Percentiles rank a stretch among this genome's conserved stretches.
Evolutionary conservation across 2,329 filamentous ascomycete genomes (phyloP).

Genomic region (Colletotrichum echinochloae): DNA sequence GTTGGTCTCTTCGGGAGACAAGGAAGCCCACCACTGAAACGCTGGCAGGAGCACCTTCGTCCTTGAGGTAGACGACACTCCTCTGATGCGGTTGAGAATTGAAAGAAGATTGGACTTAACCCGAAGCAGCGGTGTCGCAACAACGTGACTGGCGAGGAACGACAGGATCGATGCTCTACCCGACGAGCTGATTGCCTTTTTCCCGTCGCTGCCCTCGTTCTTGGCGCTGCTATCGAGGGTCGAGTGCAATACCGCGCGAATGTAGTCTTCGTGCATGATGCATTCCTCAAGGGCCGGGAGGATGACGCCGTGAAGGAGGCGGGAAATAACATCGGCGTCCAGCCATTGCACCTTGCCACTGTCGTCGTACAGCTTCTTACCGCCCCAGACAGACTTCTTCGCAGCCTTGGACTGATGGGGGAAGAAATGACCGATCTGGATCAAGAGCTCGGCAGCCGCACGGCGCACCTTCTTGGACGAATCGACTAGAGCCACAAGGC

Average conservation of each 20-base stretch:
- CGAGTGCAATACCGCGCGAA: constrained; percentile 72
- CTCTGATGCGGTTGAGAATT: constrained; percentile 78
- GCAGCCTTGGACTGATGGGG: constrained; percentile 53
- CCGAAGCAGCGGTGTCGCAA: constrained; percentile 73
- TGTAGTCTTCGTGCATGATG: constrained; percentile 79
- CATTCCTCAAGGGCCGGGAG: constrained; percentile 86
- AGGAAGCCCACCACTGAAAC: constrained; percentile 74
- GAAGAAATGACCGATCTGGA: constrained; percentile 66
- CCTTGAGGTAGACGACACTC: constrained; percentile 75
- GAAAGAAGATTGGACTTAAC: constrained; percentile 80
- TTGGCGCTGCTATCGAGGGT: constrained; percentile 65
- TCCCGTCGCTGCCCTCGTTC: constrained; percentile 58
- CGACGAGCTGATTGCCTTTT: constrained; percentile 68
- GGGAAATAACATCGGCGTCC: constrained; percentile 65
- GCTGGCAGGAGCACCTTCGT: constrained; percentile 82
- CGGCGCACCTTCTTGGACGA: constrained; percentile 80
- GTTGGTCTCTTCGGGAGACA: constrained; percentile 64
- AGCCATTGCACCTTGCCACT: constrained; percentile 68
- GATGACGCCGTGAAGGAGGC: constrained; percentile 75
- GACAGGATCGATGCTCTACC: constrained; percentile 73
- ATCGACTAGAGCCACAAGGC: constrained; percentile 80
- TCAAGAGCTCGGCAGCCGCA: constrained; percentile 76
- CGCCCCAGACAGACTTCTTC: constrained; percentile 67
- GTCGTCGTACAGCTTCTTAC: constrained; percentile 73
- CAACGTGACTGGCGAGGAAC: constrained; percentile 80